Evolutionary conservation across 495 filamentous ascomycete species (phyloP).

Genomic region (Daldinia decipiens): DNA sequence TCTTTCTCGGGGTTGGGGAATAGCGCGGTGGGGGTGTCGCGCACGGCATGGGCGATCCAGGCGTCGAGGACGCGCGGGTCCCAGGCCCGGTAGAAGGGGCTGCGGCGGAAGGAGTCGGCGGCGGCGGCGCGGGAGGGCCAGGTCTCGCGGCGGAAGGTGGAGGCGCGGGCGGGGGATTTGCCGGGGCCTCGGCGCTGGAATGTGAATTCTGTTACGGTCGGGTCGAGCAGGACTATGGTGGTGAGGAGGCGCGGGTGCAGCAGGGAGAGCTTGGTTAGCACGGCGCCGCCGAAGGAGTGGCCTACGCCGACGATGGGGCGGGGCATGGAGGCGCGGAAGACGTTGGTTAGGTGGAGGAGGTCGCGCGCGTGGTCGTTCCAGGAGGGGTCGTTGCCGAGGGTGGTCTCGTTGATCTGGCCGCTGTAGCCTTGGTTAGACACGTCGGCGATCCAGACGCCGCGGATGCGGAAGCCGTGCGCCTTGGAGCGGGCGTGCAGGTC

Average conservation of each 20-base stretch:
- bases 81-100: constrained; percentile 77
- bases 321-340: constrained; percentile 83
- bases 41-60: constrained; percentile 73
- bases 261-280: constrained; percentile 69
- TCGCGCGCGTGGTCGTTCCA: constrained; percentile 93
- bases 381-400: constrained; percentile 81
- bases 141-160: constrained; percentile 72
- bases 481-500: constrained; percentile 67
- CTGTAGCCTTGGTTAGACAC: constrained; percentile 79
- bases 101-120: constrained; percentile 64
- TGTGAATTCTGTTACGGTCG: constrained; percentile 70
- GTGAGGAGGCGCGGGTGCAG: constrained; percentile 86
- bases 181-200: constrained; percentile 48
- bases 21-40: constrained; percentile 67
- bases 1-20: constrained; percentile 57
- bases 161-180: constrained; percentile 60
- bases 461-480: constrained; percentile 71
- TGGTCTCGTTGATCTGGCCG: constrained; percentile 72
- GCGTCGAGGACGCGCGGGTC: constrained; percentile 74
- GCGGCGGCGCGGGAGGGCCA: constrained; percentile 77
- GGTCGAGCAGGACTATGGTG: constrained; percentile 82
- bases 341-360: constrained; percentile 86
- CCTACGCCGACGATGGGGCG: constrained; percentile 90
- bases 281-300: constrained; percentile 86
- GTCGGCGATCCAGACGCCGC: constrained; percentile 88